Conservation (phyloP, 257 asterid genomes). For the Orobanche coerulescens region DNA sequence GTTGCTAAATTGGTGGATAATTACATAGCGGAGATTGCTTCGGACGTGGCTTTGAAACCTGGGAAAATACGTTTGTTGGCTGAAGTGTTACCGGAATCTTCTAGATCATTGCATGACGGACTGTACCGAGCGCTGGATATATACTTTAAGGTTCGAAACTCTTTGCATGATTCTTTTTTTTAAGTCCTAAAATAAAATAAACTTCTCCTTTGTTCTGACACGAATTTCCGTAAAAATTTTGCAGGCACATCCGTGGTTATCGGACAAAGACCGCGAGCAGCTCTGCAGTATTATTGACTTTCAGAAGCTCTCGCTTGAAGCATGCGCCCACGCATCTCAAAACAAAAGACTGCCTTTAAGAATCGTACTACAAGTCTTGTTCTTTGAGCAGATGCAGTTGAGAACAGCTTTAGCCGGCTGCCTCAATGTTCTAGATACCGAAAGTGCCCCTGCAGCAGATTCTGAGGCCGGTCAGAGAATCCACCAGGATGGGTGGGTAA, state of each 20-base stretch:
- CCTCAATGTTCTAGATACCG: conserved; percentile 60
- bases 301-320: conserved; percentile 91
- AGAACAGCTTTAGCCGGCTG: conserved; percentile 77
- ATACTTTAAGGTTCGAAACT: conserved; percentile 62
- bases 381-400: conserved; percentile 90
- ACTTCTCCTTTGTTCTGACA: too few relatives aligned
- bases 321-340: conserved; percentile 97
- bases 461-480: conserved; percentile 36
- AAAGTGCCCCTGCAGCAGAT: conserved; percentile 55
- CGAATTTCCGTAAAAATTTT: conserved; percentile 16
- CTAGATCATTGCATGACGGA: conserved; percentile 92
- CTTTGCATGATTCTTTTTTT: neutral
- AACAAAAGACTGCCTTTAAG: conserved; percentile 84
- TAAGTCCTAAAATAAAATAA: too few relatives aligned
- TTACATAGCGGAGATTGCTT: conserved; percentile 89
- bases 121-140: conserved; percentile 82
- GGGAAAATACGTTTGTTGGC: conserved; percentile 62
- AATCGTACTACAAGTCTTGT: conserved; percentile 75
- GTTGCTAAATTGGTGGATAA: conserved; percentile 81
- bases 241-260: conserved; percentile 87
- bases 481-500: conserved; percentile 85
- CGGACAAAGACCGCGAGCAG: conserved; percentile 66
- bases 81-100: conserved; percentile 75
- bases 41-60: conserved; percentile 84
- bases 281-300: conserved; percentile 75